These are phyloP conservation scores for Globisporangium abappressorium DNA, from an alignment of 352 stramenopile genomes.

Conservation along the genomic window DNA sequence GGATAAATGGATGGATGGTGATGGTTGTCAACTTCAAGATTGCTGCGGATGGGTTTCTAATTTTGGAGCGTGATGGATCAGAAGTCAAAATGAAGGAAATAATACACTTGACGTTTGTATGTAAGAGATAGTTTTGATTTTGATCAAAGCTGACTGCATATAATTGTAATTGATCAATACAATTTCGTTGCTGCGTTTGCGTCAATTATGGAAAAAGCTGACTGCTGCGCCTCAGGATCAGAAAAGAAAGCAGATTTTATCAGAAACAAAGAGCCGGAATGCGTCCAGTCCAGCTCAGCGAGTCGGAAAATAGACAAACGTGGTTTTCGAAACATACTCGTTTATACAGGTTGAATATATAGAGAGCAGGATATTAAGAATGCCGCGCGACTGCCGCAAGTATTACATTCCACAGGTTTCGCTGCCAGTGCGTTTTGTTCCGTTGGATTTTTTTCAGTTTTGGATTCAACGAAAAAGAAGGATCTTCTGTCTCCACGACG, in stretches of 20 bases:
- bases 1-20: background rate
- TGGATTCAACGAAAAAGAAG: conserved; percentile 1
- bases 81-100: background rate
- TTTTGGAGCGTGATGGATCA: background rate
- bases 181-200: background rate
- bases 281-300: background rate
- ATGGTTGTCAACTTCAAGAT: background rate
- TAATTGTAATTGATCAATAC: background rate
- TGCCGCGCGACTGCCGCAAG: background rate
- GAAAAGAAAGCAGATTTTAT: background rate
- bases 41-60: background rate
- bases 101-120: background rate
- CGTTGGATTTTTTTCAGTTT: background rate
- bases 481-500: conserved; percentile 1
- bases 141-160: background rate
- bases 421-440: background rate
- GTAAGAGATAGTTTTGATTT: background rate
- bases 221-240: background rate
- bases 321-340: background rate
- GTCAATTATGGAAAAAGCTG: background rate
- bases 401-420: background rate
- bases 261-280: background rate
- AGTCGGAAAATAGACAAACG: background rate
- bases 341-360: background rate
- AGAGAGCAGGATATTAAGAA: background rate